phyloP scores from a whole-genome alignment of 108 stramenopile species.

The Skeletonema tropicum region DNA sequence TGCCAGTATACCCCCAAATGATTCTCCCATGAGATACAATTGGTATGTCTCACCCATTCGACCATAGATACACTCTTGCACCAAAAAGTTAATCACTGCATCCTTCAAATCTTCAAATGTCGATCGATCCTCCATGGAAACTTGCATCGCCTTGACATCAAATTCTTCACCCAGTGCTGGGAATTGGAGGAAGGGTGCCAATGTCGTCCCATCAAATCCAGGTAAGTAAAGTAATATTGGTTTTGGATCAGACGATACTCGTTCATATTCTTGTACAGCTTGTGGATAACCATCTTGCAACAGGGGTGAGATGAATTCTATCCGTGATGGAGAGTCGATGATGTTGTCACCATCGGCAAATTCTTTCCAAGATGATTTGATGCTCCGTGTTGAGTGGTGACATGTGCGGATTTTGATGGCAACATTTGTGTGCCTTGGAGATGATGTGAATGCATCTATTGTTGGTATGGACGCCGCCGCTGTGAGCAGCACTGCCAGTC shows the following conservation, averaged over 20 bases:
- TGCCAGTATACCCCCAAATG: slow-evolving; percentile 86
- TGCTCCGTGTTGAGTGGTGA: slow-evolving; percentile 3
- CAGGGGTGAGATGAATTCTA: slow-evolving; percentile 69
- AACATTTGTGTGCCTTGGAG: background rate
- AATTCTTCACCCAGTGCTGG: slow-evolving; percentile 78
- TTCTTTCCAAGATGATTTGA: too few species aligned
- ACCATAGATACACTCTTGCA: slow-evolving; percentile 19
- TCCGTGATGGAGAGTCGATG: slow-evolving; percentile 5
- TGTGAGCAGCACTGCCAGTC: background rate
- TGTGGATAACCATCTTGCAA: slow-evolving; percentile 83
- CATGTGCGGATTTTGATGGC: background rate
- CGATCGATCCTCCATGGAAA: slow-evolving; percentile 77
- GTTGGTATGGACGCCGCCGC: background rate
- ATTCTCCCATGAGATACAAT: slow-evolving; percentile 83
- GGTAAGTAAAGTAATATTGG: slow-evolving; percentile 85
- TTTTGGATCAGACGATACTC: slow-evolving; percentile 32
- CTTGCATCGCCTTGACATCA: slow-evolving; percentile 78
- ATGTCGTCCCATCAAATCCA: slow-evolving; percentile 86
- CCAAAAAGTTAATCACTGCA: slow-evolving; percentile 54
- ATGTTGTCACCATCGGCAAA: too few species aligned
- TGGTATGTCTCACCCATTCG: slow-evolving; percentile 19
- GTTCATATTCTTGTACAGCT: slow-evolving; percentile 63
- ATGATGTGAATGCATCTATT: background rate
- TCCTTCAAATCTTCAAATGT: slow-evolving; percentile 74
- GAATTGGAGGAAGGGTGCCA: slow-evolving; percentile 84